Conservation (phyloP, 1,139 yeast genomes). For the Casaregolazyma suthepensis region DNA sequence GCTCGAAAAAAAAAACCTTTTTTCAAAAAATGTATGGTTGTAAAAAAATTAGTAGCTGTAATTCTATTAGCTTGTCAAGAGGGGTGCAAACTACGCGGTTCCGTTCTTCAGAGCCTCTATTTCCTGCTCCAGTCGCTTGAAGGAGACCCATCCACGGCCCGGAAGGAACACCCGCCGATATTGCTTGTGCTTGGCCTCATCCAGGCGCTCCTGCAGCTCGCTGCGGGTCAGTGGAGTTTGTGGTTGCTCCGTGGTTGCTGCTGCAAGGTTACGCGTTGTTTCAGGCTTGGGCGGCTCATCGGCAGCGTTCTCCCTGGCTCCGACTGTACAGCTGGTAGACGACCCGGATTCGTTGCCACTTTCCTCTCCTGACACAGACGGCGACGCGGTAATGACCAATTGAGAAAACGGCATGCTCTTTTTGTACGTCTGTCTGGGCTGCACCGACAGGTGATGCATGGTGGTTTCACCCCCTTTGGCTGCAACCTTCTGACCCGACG, state of each 20-base stretch:
- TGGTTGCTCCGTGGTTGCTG: not conserved
- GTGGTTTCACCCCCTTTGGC: not conserved
- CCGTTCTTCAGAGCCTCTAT: constrained; percentile 3
- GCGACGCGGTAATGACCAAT: not conserved
- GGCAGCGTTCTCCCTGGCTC: not conserved
- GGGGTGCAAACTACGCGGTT: not conserved
- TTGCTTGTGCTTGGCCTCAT: constrained; percentile 28
- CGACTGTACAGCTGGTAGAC: not conserved
- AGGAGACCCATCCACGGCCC: constrained; percentile 49
- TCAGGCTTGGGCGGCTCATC: not conserved
- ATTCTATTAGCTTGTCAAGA: not conserved
- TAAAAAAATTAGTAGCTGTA: not conserved
- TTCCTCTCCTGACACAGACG: not conserved
- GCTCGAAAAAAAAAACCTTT: not conserved
- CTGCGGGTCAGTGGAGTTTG: constrained; percentile 7
- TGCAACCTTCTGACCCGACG: not conserved
- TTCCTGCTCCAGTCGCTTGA: constrained; percentile 34
- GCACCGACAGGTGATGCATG: not conserved
- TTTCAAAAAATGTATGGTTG: not conserved
- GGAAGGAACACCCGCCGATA: constrained; percentile 47
- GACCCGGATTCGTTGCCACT: not conserved
- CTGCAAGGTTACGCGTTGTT: not conserved
- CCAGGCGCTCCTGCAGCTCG: constrained; percentile 13
- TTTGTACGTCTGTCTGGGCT: not conserved
- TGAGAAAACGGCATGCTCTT: not conserved